These are phyloP conservation scores for Stereum hirsutum DNA, from an alignment of 1,284 basidiomycete species.

Conservation along the genomic window DNA sequence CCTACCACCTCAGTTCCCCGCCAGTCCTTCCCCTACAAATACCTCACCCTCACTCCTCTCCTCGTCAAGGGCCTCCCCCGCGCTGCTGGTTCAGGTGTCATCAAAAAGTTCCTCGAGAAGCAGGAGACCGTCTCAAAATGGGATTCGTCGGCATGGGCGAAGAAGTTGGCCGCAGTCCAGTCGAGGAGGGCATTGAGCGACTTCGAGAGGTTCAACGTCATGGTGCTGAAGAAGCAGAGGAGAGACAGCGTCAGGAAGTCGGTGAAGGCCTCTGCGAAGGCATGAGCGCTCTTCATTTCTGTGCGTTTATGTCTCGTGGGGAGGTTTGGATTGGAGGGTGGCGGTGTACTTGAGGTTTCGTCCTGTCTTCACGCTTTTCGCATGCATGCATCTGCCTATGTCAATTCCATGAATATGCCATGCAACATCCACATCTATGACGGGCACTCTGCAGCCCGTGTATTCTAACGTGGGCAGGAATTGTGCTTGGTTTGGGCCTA, in stretches of 20 bases:
- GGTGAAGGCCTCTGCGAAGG: constrained; percentile 39
- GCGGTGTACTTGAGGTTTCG: too few relatives aligned
- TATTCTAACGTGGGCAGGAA: too few relatives aligned
- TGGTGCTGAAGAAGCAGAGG: constrained; percentile 72
- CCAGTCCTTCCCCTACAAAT: constrained; percentile 87
- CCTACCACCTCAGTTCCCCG: constrained; percentile 88
- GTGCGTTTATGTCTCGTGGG: neutral
- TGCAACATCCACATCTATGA: too few relatives aligned
- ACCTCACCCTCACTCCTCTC: constrained; percentile 88
- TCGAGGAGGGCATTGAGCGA: constrained; percentile 78
- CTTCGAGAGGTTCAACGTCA: constrained; percentile 81
- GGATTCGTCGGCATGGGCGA: constrained; percentile 83
- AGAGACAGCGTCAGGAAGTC: constrained; percentile 63
- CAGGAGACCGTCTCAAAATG: constrained; percentile 73
- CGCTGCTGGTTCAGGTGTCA: constrained; percentile 71
- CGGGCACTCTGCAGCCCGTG: too few relatives aligned
- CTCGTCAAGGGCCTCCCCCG: constrained; percentile 83
- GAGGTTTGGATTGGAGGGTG: too few relatives aligned
- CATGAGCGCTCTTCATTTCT: constrained; percentile 18
- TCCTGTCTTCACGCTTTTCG: too few relatives aligned
- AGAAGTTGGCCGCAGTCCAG: constrained; percentile 77
- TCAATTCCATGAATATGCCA: too few relatives aligned
- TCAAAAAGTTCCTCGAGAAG: constrained; percentile 87
- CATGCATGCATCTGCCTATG: too few relatives aligned
- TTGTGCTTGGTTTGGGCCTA: too few relatives aligned